Evolutionary conservation across 2,329 filamentous ascomycete genomes (phyloP).

Genomic region (Delphinella strobiligena): DNA sequence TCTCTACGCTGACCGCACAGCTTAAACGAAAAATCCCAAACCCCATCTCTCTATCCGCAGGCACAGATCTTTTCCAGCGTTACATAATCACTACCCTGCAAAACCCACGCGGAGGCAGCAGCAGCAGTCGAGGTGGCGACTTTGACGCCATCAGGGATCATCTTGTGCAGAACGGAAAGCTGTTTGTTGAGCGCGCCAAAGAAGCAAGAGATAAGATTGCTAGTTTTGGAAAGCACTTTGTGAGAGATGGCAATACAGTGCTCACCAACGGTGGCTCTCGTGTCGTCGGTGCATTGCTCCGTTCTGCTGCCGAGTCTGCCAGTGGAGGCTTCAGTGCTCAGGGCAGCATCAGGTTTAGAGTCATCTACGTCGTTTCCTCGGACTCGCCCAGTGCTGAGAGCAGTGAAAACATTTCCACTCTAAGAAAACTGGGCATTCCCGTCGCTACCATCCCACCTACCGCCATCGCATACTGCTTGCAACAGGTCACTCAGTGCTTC

Average conservation of each 20-base stretch:
- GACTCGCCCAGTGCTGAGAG: slow-evolving; percentile 43
- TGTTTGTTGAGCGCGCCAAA: slow-evolving; percentile 82
- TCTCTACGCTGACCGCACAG: slow-evolving; percentile 63
- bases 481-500: slow-evolving; percentile 57
- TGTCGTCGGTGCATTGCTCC: slow-evolving; percentile 67
- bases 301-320: slow-evolving; percentile 59
- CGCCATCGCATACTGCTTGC: slow-evolving; percentile 68
- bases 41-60: slow-evolving; percentile 82
- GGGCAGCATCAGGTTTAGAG: slow-evolving; percentile 59
- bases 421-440: slow-evolving; percentile 63
- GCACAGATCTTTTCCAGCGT: slow-evolving; percentile 89
- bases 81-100: slow-evolving; percentile 71
- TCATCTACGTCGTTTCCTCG: slow-evolving; percentile 53
- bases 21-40: slow-evolving; percentile 74
- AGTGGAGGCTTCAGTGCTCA: slow-evolving; percentile 29
- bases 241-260: slow-evolving; percentile 68
- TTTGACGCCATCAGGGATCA: slow-evolving; percentile 78
- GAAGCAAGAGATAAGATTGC: slow-evolving; percentile 76
- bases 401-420: slow-evolving; percentile 54
- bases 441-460: slow-evolving; percentile 71
- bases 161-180: slow-evolving; percentile 69
- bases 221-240: slow-evolving; percentile 62
- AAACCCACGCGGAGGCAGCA: slow-evolving; percentile 26
- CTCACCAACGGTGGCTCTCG: slow-evolving; percentile 82
- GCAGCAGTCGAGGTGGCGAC: slow-evolving; percentile 38